Base-by-base conservation (phyloP, 768 basidiomycete genomes). In the Russula lepida region DNA sequence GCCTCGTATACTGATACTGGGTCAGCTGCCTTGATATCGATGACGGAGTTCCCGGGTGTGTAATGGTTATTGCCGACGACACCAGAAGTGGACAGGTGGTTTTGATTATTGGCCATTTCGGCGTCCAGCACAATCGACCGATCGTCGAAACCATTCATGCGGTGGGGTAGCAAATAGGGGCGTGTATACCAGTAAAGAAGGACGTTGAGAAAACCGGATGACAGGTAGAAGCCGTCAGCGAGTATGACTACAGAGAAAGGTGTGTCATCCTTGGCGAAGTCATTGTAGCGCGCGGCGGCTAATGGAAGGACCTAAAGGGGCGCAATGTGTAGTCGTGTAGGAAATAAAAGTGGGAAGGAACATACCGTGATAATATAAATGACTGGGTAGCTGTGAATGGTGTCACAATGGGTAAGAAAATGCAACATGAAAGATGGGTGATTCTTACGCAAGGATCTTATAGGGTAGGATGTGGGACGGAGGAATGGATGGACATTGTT, bases 381-480 rank as follows among this genome's bases (percentile, higher is more conserved):
- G 11, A 75, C 71, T 28, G 79, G 80, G 60, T 80, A 80, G 63
- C 80, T 80, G 59, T 2, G 56, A 30, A 19, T 21, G 49, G 28
- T 6, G 47, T 68, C 19, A 67, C 54, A 23, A 51, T 48, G 17
- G 13, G 19, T 15, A 32, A 21, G 15, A 23, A 49, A 23, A 49
- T 51, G 23, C 3, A 30, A 27, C 3, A 44, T 25, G 52, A 23
- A 44, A 25, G 5, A 50, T 15, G 21, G 23, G 52, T 21, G 51
- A 28, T 19, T 21, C 80, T 68, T 61, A 81, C 80, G 76, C 79
- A n/a, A 81, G 69, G 77, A 80, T 77, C 32, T 76, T 69, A 39
- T 74, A 70, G 11, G 80, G 79, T 28, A 77, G 71, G 21, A 58
- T 65, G 49, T 71, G 71, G 11, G 63, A 66, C 19, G 33, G 17